These are phyloP conservation scores for Leishmania lainsoni DNA, from an alignment of 208 protist species.

Conservation along the genomic window DNA sequence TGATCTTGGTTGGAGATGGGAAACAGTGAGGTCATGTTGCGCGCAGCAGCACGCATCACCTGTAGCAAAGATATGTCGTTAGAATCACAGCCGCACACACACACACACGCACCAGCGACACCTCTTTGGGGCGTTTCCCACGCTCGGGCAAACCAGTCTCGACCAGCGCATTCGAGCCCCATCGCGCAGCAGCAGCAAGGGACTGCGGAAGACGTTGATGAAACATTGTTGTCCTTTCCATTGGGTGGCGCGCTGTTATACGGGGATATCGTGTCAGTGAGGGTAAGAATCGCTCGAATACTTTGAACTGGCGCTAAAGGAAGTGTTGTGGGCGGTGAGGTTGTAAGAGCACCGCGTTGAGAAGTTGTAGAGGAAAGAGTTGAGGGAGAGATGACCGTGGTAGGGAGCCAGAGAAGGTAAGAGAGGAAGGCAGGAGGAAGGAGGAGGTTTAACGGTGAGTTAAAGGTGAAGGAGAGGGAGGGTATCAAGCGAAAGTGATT, in stretches of 20 bases:
- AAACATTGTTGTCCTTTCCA: neutral
- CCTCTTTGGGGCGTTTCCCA: conserved; percentile 67
- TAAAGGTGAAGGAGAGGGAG: neutral
- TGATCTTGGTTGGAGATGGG: conserved; percentile 53
- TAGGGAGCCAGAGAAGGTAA: neutral
- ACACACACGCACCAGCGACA: neutral
- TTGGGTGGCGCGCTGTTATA: no score
- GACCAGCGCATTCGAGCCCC: conserved; percentile 56
- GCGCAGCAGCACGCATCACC: conserved; percentile 28
- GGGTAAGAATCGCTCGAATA: no score
- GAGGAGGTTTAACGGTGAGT: neutral
- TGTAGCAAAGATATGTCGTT: conserved; percentile 54
- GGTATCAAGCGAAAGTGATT: neutral
- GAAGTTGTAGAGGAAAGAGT: neutral
- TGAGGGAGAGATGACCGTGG: neutral
- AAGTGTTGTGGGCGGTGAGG: neutral
- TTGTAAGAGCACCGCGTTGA: neutral
- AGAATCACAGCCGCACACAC: conserved; percentile 37
- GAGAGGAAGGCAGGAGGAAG: neutral
- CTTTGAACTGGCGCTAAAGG: no score
- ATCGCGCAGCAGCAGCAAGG: neutral
- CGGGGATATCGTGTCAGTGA: no score
- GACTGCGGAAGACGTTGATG: neutral
- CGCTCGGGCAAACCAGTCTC: conserved; percentile 35
- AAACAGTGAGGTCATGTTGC: conserved; percentile 42